Evolutionary conservation across 2,329 filamentous ascomycete species (phyloP), one percentile per base, ranked within the genome.

Genomic region (Pseudocercospora cruenta): DNA sequence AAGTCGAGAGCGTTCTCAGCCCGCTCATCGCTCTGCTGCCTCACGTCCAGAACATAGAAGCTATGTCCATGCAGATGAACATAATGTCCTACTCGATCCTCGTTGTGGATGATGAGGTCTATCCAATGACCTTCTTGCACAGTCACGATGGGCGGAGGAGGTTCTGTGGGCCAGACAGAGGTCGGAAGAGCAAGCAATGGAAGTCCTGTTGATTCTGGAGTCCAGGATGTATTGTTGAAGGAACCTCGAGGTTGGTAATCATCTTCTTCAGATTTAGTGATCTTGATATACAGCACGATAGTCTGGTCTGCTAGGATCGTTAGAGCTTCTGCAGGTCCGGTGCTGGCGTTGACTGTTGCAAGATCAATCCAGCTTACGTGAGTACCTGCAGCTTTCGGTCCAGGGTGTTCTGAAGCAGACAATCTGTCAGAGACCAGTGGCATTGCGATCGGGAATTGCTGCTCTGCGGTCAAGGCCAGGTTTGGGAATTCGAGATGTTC

Each of bases 81-180:
- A 0, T 82, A 82, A 69, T 85, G 82, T 0, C 79, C 74, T 4
- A 79, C 79, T 31, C 83, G 81, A 63, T 85, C 82, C n/a, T 83
- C 72, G 61, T 85, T 85, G 67, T 85, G 84, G 62, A 84, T 74
- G 3, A 83, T 75, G 0, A 84, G 65, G 65, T 84, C 81, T 0
- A 84, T 74, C 81, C 82, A 84, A 3, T 60, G 22, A 12, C 28
- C 63, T 39, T 55, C 5, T 67, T 66, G 2, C 70, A 75, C 2
- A 74, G 74, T 2, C 72, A 73, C 60, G 77, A 72, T 2, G 77
- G 83, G 72, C 47, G 83, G 78, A 53, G 81, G 79, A 2, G 69
- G 61, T 58, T 83, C 80, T 7, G 16, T 47, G 9, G 62, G 58
- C 63, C 63, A 51, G 3, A 22, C 47, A 19, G 26, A 31, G 9